Base-by-base conservation (phyloP, 2,329 filamentous ascomycete genomes). In the Didymella pomorum region DNA sequence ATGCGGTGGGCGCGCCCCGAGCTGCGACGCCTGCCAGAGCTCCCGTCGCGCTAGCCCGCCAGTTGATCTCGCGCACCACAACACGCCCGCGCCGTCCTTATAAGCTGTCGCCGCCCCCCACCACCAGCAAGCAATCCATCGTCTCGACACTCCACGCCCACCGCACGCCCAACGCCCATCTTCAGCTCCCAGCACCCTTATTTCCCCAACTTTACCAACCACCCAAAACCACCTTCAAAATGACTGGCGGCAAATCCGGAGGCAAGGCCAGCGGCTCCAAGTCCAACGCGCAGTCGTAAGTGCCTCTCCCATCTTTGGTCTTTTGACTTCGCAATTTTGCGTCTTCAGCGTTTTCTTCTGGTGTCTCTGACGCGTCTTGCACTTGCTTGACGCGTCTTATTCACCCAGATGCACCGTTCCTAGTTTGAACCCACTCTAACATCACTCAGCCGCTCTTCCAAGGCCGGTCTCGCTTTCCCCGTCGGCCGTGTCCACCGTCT, bases 201-300 rank as follows among this genome's bases (percentile, higher is more conserved):
- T 28, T 56, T 62, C 61, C 63, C 64, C 63, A 65, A 71, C 66
- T 69, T 71, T 71, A 64, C 67, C 67, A 66, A 62, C 67, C 35
- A 26, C 62, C 65, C 71, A 73, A 76, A 79, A 74, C 41, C 41
- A 76, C 80, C 68, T 79, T 87, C 89, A 97, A 92, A 91, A 99
- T 99, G 95, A 96, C 95, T 92, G 94, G 94, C 88, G 94, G 95
- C 83, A 99, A 99, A 86, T 97, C 94, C 85, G 95, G 95, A 83
- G 95, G 95, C 89, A 98, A 98, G 90, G 93, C 94, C 86, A 94
- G 91, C 85, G 93, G 93, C 85, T 90, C 91, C 86, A 99, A 99
- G 92, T 78, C 76, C 74, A 96, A 91, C 87, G 91, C 95, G 78
- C 95, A 98, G 87, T 97, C 93, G 95, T 98, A 85, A 89, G 93